A percentile compares a stretch with the other conserved stretches of the same genome.
Evolutionary conservation across 768 basidiomycete species (phyloP).

Genomic region (Guyanaporus albipodus): DNA sequence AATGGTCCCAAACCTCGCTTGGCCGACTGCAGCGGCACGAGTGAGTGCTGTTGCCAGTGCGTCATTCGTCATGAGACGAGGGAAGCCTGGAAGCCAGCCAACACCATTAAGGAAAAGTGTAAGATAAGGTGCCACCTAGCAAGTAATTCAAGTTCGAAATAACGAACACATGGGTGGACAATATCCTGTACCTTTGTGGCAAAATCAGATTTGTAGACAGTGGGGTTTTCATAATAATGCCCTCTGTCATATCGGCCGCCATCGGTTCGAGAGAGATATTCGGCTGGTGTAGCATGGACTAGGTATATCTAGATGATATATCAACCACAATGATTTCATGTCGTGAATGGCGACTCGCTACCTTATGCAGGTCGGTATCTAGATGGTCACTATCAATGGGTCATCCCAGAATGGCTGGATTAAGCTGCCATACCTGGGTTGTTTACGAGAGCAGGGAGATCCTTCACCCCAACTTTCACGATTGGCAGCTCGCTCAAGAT

Average conservation of each 20-base stretch:
- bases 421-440: conserved; percentile 41
- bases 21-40: conserved; percentile 46
- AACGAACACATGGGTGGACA: not conserved
- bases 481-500: conserved; percentile 72
- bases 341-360: conserved; percentile 14
- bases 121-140: conserved; percentile 77
- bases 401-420: not conserved
- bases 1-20: conserved; percentile 61
- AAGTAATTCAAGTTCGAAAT: not conserved
- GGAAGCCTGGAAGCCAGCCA: conserved; percentile 78
- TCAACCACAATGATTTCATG: not conserved
- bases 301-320: conserved; percentile 57
- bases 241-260: conserved; percentile 55
- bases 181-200: conserved; percentile 50
- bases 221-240: conserved; percentile 73
- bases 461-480: conserved; percentile 48
- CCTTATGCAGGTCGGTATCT: conserved; percentile 61
- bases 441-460: conserved; percentile 54
- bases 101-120: conserved; percentile 84
- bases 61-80: conserved; percentile 69
- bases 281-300: conserved; percentile 61
- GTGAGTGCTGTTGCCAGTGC: conserved; percentile 52
- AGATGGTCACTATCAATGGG: not conserved
- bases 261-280: conserved; percentile 64
- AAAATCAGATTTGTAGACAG: conserved; percentile 64